phyloP scores from a whole-genome alignment of 164 flowering plant species.

The Sedum album region DNA sequence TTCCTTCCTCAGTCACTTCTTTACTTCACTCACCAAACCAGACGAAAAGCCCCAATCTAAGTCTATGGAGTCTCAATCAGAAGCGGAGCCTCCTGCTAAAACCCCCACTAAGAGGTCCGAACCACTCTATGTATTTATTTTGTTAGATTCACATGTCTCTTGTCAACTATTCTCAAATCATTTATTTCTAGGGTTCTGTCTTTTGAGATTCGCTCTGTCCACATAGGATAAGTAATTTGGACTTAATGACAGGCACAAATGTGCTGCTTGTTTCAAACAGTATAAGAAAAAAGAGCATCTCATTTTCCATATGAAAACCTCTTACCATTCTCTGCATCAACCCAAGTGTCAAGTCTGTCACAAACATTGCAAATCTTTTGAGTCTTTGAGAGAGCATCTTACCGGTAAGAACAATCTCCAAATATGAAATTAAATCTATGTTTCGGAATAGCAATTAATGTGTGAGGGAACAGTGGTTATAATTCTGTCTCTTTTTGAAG shows the following conservation, averaged over 20 bases:
- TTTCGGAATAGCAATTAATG: too few relatives aligned
- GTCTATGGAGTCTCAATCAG: slow-evolving; percentile 15
- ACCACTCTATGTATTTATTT: too few relatives aligned
- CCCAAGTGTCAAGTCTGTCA: slow-evolving; percentile 60
- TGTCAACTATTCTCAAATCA: too few relatives aligned
- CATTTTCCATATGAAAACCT: slow-evolving; percentile 52
- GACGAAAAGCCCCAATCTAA: background rate
- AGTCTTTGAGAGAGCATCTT: slow-evolving; percentile 61
- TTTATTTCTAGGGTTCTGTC: too few relatives aligned
- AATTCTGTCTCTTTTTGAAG: slow-evolving; percentile 17
- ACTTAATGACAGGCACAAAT: slow-evolving; percentile 76
- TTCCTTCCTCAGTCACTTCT: too few relatives aligned
- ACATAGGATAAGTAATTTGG: too few relatives aligned
- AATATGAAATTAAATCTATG: too few relatives aligned
- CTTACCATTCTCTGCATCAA: slow-evolving; percentile 67
- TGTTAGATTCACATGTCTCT: too few relatives aligned
- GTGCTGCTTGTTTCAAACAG: slow-evolving; percentile 67
- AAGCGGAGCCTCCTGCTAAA: slow-evolving; percentile 16
- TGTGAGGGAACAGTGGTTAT: background rate
- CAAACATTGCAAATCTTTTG: slow-evolving; percentile 60
- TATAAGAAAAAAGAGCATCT: slow-evolving; percentile 73
- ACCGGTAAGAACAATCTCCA: slow-evolving; percentile 24
- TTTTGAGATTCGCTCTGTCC: too few relatives aligned
- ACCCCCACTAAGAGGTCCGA: slow-evolving; percentile 5
- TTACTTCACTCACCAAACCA: too few relatives aligned